A percentile compares a stretch with the other conserved stretches of the same genome.
Conservation (phyloP, 2,329 filamentous ascomycete species). For the Fusarium anguioides region DNA sequence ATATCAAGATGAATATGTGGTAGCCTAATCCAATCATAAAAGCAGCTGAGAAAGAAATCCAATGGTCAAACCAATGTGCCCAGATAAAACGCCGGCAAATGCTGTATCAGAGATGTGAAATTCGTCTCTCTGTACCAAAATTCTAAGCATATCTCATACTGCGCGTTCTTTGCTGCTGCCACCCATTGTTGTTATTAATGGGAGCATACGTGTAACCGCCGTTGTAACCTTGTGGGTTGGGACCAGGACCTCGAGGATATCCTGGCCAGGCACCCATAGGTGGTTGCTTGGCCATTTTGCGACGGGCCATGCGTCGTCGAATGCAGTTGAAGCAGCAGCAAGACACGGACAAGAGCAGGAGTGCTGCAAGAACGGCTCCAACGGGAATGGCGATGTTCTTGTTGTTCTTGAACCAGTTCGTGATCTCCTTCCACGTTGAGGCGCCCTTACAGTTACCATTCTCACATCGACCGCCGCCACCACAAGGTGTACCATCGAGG, state of each 20-base stretch:
- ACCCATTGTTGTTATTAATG: constrained; percentile 31
- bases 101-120: constrained; percentile 18
- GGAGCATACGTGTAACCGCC: constrained; percentile 38
- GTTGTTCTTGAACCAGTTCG: constrained; percentile 80
- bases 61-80: constrained; percentile 12
- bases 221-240: constrained; percentile 24
- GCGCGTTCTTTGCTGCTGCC: constrained; percentile 32
- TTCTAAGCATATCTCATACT: constrained; percentile 49
- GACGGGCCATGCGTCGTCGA: constrained; percentile 41
- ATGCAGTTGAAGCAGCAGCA: constrained; percentile 70
- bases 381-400: constrained; percentile 86
- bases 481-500: constrained; percentile 88
- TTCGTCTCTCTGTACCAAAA: background rate
- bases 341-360: constrained; percentile 76
- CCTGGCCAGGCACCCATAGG: constrained; percentile 45
- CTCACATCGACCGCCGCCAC: constrained; percentile 79
- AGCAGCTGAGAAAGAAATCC: background rate
- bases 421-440: constrained; percentile 75
- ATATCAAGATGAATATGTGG: constrained; percentile 2
- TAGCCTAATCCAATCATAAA: background rate
- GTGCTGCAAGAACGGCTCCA: constrained; percentile 74
- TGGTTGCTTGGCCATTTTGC: constrained; percentile 42
- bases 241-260: constrained; percentile 27
- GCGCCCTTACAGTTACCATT: constrained; percentile 83
- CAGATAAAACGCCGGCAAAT: constrained; percentile 40